Evolutionary conservation across 306 rosid species (phyloP), one percentile per base, ranked within the genome.

Genomic region (Casuarina glauca): DNA sequence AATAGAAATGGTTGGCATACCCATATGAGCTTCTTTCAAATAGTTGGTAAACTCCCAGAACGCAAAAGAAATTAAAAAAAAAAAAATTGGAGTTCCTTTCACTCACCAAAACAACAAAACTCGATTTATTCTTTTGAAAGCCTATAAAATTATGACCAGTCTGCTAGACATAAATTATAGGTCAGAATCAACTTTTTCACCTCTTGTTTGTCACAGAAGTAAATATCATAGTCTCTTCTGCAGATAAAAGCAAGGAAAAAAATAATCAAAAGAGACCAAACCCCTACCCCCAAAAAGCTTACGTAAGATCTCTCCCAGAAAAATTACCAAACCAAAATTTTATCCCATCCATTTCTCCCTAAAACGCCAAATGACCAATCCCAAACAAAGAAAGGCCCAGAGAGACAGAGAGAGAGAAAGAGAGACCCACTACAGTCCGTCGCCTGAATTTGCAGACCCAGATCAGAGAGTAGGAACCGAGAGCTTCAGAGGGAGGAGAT

Each of bases 291-390:
- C 32, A 0, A 20, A 73, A 82, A 17, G 60, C 78, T 55, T 61
- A 79, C 52, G 41, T 74, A 76, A 79, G 88, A 82, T 84, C 80
- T 74, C 73, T 67, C 83, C 80, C 87, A 73, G 88, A 84, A 84
- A 70, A 70, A 74, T 75, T 84, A 74, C 83, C 68, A 45, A 55
- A 73, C 69, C 84, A 71, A 58, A 60, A 74, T 51, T 66, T 58
- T 46, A 73, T 76, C 87, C 79, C 83, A 77, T 69, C 76, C 85
- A 71, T 45, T 77, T 72, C 76, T 72, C 53, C 60, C 45, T 17
- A 78, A 80, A 82, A 81, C 52, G 86, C 85, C 83, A 76, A 83
- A 85, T 73, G 38, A 70, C 39, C 69, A 74, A 48, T 75, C 75
- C 68, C 43, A 79, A 71, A 79, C 78, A 73, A 72, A 76, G 20